Base-by-base conservation (phyloP, 2,329 filamentous ascomycete species). In the Penicillium sclerotigenum region DNA sequence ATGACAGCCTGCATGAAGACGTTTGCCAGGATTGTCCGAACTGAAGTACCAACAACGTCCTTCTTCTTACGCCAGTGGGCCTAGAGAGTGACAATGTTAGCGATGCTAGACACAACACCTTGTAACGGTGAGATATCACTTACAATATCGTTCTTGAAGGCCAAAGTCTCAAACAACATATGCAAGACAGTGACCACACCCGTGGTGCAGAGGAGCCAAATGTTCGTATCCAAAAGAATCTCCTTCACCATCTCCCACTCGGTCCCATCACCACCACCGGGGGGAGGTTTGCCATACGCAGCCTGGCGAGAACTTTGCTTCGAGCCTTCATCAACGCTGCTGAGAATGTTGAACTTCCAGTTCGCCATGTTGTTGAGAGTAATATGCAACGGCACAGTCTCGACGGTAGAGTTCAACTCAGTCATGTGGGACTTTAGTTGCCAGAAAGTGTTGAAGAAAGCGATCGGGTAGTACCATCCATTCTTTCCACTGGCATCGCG, bases 21-120 rank as follows among this genome's bases (percentile, higher is more conserved):
- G 69, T 97, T 99, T 72, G 90, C 91, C 55, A 99, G 80, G 69
- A 99, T 99, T 31, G 93, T 95, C 55, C 94, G 91, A 58, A 99
- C 89, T 1, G 92, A 97, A 43, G 96, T 96, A 61, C 94, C 94
- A 28, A 99, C 89, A 57, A 96, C 94, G 78, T 97, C 95, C 81
- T 99, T 99, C 87, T 99, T 99, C 81, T 97, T 97, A 71, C 92
- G 90, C 85, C 94, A 99, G 77, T 99, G 94, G 47, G 91, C 81
- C 76, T 78, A 46, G 13, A 29, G 20, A 40, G 16, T 46, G 18
- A 31, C 10, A 24, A 14, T 13, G 46, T 67, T 55, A 69, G 66
- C 47, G 58, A 43, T n/a, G 8, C 29, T 16, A 11, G 8, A 34
- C 4, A 45, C 10, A 13, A 14, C 3, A 18, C 3, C 10, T 43